A percentile compares a stretch with the other conserved stretches of the same genome.
These are phyloP conservation scores for Porogramme epimiltina DNA, from an alignment of 1,284 basidiomycete genomes.

Conservation along the genomic window DNA sequence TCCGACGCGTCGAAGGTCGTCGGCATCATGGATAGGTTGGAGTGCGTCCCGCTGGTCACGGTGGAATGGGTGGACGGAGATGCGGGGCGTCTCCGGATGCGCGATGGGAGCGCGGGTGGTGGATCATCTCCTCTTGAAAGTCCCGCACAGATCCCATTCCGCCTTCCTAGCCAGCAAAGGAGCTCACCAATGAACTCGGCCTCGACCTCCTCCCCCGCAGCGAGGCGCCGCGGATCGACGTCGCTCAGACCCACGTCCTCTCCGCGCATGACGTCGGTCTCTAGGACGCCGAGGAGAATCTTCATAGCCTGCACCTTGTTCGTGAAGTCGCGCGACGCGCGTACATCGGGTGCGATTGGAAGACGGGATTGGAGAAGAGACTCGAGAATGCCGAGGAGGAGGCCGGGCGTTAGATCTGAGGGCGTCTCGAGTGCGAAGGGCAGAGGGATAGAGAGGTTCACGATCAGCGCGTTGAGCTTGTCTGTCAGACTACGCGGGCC, in stretches of 20 bases:
- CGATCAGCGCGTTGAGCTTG: conserved; percentile 49
- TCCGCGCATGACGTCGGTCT: conserved; percentile 59
- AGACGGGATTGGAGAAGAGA: conserved; percentile 52
- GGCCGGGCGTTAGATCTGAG: conserved; percentile 67
- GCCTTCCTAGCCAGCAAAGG: conserved; percentile 63
- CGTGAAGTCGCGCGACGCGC: conserved; percentile 41
- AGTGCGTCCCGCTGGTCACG: conserved; percentile 34
- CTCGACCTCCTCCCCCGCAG: conserved; percentile 62
- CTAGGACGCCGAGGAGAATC: conserved; percentile 75
- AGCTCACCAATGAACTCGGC: conserved; percentile 62
- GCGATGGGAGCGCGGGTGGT: conserved; percentile 4
- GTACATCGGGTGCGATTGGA: conserved; percentile 43
- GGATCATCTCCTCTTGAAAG: conserved; percentile 7
- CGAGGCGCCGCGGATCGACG: conserved; percentile 63
- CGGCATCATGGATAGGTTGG: conserved; percentile 34
- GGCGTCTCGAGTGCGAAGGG: conserved; percentile 48
- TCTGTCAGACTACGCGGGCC: conserved; percentile 23
- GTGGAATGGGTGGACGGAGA: conserved; percentile 42
- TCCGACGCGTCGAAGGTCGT: conserved; percentile 29
- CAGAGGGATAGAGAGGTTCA: conserved; percentile 52
- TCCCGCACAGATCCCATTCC: conserved; percentile 39
- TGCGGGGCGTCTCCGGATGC: conserved; percentile 11
- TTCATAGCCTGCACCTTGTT: conserved; percentile 65
- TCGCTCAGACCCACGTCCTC: conserved; percentile 61
- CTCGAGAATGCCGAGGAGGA: conserved; percentile 68